A percentile compares a stretch with the other conserved stretches of the same genome.
phyloP scores from a whole-genome alignment of 495 filamentous ascomycete species.

The Beverwykella pulmonaria region DNA sequence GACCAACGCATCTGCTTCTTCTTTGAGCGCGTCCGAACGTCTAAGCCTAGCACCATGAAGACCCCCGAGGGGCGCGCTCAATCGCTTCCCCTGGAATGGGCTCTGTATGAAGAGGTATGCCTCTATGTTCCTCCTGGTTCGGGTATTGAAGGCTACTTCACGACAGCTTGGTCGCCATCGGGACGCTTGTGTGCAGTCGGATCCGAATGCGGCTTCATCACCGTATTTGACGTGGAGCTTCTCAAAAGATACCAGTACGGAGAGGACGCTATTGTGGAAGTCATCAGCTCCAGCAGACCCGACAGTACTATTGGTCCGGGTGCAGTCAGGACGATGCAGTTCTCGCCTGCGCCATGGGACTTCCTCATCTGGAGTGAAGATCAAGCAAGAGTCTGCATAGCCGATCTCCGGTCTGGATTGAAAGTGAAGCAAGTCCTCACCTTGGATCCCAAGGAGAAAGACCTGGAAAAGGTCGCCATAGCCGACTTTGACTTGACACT shows the following conservation, averaged over 20 bases:
- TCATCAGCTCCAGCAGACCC: conserved; percentile 50
- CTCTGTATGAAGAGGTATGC: conserved; percentile 33
- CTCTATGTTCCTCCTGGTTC: conserved; percentile 39
- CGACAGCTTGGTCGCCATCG: conserved; percentile 70
- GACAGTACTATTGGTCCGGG: conserved; percentile 56
- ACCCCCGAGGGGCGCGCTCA: conserved; percentile 21
- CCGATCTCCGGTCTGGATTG: conserved; percentile 79
- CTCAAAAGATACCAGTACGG: conserved; percentile 48
- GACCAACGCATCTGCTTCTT: conserved; percentile 84
- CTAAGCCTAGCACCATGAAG: conserved; percentile 25
- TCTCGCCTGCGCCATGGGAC: conserved; percentile 87
- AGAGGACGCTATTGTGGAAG: conserved; percentile 51
- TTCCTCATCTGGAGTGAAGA: conserved; percentile 93
- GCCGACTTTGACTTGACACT: conserved; percentile 51
- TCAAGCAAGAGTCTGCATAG: conserved; percentile 78
- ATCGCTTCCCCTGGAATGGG: conserved; percentile 38
- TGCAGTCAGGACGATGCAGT: conserved; percentile 87
- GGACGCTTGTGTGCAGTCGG: conserved; percentile 69
- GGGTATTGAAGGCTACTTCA: conserved; percentile 58
- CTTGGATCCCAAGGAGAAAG: conserved; percentile 60
- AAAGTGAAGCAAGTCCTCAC: conserved; percentile 72
- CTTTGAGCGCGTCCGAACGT: conserved; percentile 55
- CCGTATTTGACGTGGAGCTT: conserved; percentile 63
- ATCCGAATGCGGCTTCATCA: conserved; percentile 71
- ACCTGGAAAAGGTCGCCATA: conserved; percentile 48